Evolutionary conservation across 257 asterid genomes (phyloP), one percentile per base, ranked within the genome.

Genomic region (Jacaranda mimosifolia): DNA sequence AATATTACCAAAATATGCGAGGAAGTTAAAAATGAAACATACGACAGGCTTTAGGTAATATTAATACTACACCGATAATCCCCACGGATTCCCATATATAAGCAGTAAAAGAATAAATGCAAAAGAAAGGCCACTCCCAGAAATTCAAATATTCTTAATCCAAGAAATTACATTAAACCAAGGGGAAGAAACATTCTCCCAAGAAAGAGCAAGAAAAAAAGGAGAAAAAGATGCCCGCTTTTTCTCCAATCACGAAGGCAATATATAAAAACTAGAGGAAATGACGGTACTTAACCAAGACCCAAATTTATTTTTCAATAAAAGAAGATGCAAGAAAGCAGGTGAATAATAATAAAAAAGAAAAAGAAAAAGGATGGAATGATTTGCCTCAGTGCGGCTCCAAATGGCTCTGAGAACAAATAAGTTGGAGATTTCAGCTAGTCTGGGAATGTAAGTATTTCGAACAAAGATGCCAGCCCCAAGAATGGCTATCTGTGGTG

Each of bases 381-480:
- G 13, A 72, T 40, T 77, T 56, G 70, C 97, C 98, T 90, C 82
- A 49, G 88, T 79, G 76, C 99, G 96, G 80, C 97, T 92, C 99
- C 99, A 94, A 80, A 94, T 92, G 66, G 89, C 87, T 79, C 79
- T 83, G 75, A 94, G 94, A 64, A 85, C 73, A 45, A 91, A 82
- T 45, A 80, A 91, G 59, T 86, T 56, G 63, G 98, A 88, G 83
- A 94, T 87, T 80, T 94, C 99, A 57, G 98, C 93, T 64, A 94
- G 84, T 85, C 98, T 85, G 10, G 99, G 99, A 63, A 94, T 88
- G 84, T 94, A 94, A 63, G 91, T 86, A 71, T 65, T 86, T 81
- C 84, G 87, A 1, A 90, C 97, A 77, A 94, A 94, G 72, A 86
- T 92, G 53, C 99, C 99, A 65, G 98, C 97, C 43, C 99, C 99